Evolutionary conservation across 129 eudicot species (phyloP).

Genomic region (Ambrosia artemisiifolia): DNA sequence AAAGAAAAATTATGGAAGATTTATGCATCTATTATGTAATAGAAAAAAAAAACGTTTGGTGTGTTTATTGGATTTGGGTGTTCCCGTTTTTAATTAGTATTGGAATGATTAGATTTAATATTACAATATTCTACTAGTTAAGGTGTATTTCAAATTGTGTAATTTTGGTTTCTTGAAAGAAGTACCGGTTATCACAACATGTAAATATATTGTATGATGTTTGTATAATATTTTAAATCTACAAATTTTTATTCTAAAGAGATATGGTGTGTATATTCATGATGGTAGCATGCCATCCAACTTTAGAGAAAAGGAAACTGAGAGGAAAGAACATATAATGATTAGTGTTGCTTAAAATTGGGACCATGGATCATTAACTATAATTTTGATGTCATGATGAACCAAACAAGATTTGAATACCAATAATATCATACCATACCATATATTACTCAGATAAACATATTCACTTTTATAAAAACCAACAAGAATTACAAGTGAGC

Average conservation of each 20-base stretch:
- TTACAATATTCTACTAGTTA: background rate
- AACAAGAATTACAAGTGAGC: no score
- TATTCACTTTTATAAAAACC: no score
- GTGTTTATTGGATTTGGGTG: slow-evolving; percentile 37
- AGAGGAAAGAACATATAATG: slow-evolving; percentile 22
- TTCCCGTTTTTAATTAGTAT: slow-evolving; percentile 17
- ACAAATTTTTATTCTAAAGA: background rate
- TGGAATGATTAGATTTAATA: slow-evolving; percentile 24
- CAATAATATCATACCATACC: background rate
- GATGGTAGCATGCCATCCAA: slow-evolving; percentile 29
- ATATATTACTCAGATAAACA: no score
- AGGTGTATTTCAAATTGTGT: slow-evolving; percentile 11
- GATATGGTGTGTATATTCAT: slow-evolving; percentile 22
- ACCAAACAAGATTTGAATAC: slow-evolving; percentile 12
- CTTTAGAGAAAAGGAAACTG: slow-evolving; percentile 27
- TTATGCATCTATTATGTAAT: slow-evolving; percentile 36
- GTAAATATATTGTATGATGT: slow-evolving; percentile 15
- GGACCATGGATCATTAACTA: slow-evolving; percentile 8
- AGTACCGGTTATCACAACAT: background rate
- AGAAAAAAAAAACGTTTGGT: slow-evolving; percentile 30
- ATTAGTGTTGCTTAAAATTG: slow-evolving; percentile 22
- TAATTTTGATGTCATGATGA: background rate
- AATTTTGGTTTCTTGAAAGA: background rate
- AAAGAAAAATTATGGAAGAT: slow-evolving; percentile 30
- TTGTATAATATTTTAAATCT: slow-evolving; percentile 7